Base-by-base conservation (phyloP, 495 filamentous ascomycete species). In the Glutinoglossum americanum region DNA sequence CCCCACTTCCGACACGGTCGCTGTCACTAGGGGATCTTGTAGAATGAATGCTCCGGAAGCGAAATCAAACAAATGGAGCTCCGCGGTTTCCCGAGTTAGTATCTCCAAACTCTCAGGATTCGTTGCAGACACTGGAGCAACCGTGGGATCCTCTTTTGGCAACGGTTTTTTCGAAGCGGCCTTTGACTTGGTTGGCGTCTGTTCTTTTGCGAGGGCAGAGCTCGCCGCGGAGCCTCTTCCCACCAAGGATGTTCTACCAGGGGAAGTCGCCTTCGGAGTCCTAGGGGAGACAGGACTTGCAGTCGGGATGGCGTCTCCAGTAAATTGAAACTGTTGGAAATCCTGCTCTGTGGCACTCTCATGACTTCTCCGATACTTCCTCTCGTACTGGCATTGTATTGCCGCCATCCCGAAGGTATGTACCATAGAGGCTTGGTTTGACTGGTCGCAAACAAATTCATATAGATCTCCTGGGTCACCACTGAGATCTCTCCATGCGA, bases 61-160 rank as follows among this genome's bases (percentile, higher is more conserved):
- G 63, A 95, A 87, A 69, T 98, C 92, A 64, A 93, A 98, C 55
- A 97, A 74, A 68, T 97, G 93, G 9, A 98, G 73, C 68, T 96
- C 90, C 5, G 86, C 87, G 25, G 66, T 69, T 64, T 94, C 85
- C 59, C 82, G 78, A 0, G 81, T 71, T n/a, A 97, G 71, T 11
- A 86, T 73, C 65, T 89, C 88, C 21, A 72, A 71, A 0, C 76
- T 74, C 60, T 84, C 78, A 6, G 93, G 93, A 10, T 82, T 78
- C 9, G 66, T 67, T 11, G 75, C 75, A 9, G 83, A 73, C 17
- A 78, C 70, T 28, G 85, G 85, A 27, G 77, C 77, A 61, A 66
- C 67, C 28, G 75, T 78, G 44, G 67, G 62, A 9, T 57, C 51
- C 23, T 39, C 63, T 59, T 64, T 62, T 13, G 47, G 54, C 33